These are phyloP conservation scores for Cytospora leucostoma DNA, from an alignment of 2,329 filamentous ascomycete species.

Conservation along the genomic window DNA sequence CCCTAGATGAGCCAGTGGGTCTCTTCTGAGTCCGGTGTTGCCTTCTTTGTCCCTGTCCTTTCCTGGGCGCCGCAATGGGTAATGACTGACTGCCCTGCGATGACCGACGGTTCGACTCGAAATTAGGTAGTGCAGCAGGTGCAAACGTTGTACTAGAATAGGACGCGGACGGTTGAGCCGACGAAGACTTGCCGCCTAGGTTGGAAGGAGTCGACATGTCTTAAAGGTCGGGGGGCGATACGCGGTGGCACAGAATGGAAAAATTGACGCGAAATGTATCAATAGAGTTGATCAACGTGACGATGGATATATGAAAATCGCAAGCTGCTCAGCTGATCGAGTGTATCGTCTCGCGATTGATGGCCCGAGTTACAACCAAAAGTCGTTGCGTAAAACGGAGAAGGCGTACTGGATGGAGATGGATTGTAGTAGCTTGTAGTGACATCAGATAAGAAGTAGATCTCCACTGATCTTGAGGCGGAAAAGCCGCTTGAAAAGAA, in stretches of 20 bases:
- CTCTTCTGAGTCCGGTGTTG: conserved; percentile 83
- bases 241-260: neutral
- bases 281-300: neutral
- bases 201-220: conserved; percentile 39
- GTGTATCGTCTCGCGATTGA: conserved; percentile 4
- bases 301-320: neutral
- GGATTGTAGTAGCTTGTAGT: neutral
- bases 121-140: conserved; percentile 47
- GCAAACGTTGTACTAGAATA: conserved; percentile 45
- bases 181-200: conserved; percentile 54
- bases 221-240: neutral
- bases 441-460: neutral
- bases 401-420: neutral
- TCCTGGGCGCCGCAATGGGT: conserved; percentile 60
- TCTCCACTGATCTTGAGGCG: neutral
- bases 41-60: conserved; percentile 73
- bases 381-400: neutral
- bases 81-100: conserved; percentile 40
- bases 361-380: conserved; percentile 4
- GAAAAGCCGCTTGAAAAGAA: neutral
- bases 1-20: conserved; percentile 51
- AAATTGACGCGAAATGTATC: neutral
- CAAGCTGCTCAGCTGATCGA: neutral
- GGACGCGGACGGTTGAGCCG: conserved; percentile 43
- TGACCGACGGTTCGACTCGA: conserved; percentile 54